A percentile compares a stretch with the other conserved stretches of the same genome.
phyloP scores from a whole-genome alignment of 2,329 filamentous ascomycete genomes.

The Fusarium oligoseptatum region DNA sequence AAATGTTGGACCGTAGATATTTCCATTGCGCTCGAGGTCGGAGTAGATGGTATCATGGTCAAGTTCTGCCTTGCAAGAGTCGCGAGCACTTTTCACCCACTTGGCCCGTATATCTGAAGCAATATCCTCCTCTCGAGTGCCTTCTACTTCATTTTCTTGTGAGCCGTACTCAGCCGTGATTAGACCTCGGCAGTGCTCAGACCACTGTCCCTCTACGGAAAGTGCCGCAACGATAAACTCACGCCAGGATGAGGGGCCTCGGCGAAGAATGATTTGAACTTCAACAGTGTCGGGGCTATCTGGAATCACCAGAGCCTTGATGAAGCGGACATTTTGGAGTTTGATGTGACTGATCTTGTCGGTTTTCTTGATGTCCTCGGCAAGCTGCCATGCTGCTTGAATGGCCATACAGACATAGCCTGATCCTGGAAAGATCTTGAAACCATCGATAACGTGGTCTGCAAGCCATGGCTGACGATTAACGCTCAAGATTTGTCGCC shows the following conservation, averaged over 20 bases:
- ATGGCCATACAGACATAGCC: constrained; percentile 1
- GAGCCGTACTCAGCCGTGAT: background rate
- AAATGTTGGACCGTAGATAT: background rate
- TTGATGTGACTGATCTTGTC: background rate
- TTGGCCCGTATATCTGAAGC: background rate
- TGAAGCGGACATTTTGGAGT: background rate
- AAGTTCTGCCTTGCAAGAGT: background rate
- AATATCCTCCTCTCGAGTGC: background rate
- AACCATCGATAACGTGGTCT: background rate
- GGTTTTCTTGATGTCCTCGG: background rate
- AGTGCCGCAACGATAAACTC: background rate
- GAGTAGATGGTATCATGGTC: background rate
- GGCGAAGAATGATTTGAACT: background rate
- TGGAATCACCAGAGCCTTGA: background rate
- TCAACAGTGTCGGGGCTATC: background rate
- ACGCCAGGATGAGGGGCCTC: background rate
- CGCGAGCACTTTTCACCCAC: background rate
- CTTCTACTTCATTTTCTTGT: background rate
- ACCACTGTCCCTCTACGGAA: background rate
- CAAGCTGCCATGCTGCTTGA: background rate
- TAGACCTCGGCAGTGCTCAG: background rate
- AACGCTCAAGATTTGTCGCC: background rate
- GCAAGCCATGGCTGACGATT: background rate
- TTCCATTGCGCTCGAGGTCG: background rate
- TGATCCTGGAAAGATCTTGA: background rate